Percentiles rank a stretch among this genome's conserved stretches.
These are phyloP conservation scores for Ambrosia artemisiifolia DNA, from an alignment of 129 eudicot species.

Conservation along the genomic window DNA sequence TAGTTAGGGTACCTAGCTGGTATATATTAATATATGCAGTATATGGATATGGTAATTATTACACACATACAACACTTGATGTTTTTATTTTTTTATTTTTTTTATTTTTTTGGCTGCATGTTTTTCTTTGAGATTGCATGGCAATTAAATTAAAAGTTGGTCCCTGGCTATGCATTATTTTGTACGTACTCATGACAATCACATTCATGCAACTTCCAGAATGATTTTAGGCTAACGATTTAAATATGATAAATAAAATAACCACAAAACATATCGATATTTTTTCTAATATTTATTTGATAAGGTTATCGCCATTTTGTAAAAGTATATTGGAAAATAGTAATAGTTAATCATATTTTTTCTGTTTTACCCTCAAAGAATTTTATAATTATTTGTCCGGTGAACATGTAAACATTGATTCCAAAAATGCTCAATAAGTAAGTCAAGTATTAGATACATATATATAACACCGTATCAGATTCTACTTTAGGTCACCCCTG, in stretches of 20 bases:
- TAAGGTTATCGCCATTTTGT: no score
- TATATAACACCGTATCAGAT: no score
- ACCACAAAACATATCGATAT: background rate
- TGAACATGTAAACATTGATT: no score
- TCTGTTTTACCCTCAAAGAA: no score
- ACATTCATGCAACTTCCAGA: background rate
- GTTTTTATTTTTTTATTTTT: background rate
- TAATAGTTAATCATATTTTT: no score
- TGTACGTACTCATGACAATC: background rate
- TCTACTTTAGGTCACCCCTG: no score
- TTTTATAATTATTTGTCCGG: no score
- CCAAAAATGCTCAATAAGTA: no score
- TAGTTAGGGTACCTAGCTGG: slow-evolving; percentile 8
- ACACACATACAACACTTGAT: background rate
- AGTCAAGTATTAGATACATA: no score
- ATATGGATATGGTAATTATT: background rate
- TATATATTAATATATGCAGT: background rate
- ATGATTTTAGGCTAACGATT: background rate
- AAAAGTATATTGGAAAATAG: no score
- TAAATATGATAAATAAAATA: background rate
- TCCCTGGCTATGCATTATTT: no score
- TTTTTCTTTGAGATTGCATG: slow-evolving; percentile 2
- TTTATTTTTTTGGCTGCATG: background rate
- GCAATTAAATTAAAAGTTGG: background rate
- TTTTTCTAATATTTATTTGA: no score